Evolutionary conservation across 2,329 filamentous ascomycete genomes (phyloP).

Genomic region (Colletotrichum liaoningense): DNA sequence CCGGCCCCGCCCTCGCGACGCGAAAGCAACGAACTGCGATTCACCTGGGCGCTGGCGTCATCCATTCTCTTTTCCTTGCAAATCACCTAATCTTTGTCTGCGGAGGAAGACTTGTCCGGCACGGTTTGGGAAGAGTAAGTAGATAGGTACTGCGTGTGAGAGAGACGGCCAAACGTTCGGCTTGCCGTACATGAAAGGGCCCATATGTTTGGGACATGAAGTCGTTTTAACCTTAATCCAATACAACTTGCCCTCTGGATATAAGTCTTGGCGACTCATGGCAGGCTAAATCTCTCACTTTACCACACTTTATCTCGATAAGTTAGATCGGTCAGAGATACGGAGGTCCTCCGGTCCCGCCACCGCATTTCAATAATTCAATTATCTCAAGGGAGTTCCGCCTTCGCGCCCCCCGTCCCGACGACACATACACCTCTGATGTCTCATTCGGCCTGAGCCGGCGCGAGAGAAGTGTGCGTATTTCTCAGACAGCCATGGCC

Average conservation of each 20-base stretch:
- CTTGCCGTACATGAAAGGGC: not conserved
- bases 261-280: not conserved
- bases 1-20: slow-evolving; percentile 14
- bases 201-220: not conserved
- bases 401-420: not conserved
- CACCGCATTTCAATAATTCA: not conserved
- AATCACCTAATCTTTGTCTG: not conserved
- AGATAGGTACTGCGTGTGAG: not conserved
- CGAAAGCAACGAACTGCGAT: not conserved
- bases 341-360: not conserved
- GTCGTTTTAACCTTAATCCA: not conserved
- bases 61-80: not conserved
- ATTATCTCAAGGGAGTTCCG: not conserved
- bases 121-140: too few species aligned
- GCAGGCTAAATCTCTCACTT: not conserved
- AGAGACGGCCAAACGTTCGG: not conserved
- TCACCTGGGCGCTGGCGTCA: slow-evolving; percentile 27
- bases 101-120: slow-evolving; percentile 30
- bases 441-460: not conserved
- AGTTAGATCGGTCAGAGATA: not conserved
- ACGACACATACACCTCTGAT: not conserved
- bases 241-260: not conserved
- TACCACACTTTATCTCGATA: not conserved
- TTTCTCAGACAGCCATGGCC: slow-evolving; percentile 6
- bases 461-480: not conserved